These are phyloP conservation scores for Fusarium secorum DNA, from an alignment of 2,329 filamentous ascomycete species.

Conservation along the genomic window DNA sequence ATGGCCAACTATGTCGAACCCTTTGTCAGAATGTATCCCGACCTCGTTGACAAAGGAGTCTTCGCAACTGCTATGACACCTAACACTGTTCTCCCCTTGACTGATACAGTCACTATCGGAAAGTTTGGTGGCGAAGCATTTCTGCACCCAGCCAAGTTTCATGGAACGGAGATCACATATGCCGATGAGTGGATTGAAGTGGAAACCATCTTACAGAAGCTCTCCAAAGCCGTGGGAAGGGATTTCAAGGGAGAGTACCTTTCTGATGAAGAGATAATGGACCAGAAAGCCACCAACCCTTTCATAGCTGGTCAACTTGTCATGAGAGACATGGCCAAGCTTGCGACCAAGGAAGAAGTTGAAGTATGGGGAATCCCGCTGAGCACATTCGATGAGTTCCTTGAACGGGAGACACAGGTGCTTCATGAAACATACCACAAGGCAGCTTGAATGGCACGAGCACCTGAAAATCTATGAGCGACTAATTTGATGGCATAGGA, in stretches of 20 bases:
- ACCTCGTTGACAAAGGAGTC: conserved; percentile 48
- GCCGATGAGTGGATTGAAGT: conserved; percentile 51
- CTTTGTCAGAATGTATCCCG: conserved; percentile 50
- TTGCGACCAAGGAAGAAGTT: conserved; percentile 48
- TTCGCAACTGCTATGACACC: conserved; percentile 48
- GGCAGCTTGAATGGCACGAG: background rate
- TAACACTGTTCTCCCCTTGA: conserved; percentile 51
- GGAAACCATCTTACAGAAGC: conserved; percentile 47
- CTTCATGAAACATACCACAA: conserved; percentile 43
- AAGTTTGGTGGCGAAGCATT: conserved; percentile 55
- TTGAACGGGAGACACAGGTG: conserved; percentile 50
- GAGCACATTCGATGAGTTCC: conserved; percentile 54
- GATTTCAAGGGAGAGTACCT: conserved; percentile 50
- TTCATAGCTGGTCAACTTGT: conserved; percentile 50
- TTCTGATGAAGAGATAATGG: conserved; percentile 52
- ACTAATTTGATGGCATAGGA: background rate
- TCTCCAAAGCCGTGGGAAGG: conserved; percentile 48
- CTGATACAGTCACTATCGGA: conserved; percentile 58
- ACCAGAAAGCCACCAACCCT: conserved; percentile 46
- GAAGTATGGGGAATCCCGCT: conserved; percentile 51
- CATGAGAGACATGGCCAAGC: conserved; percentile 46
- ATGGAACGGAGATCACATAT: conserved; percentile 50
- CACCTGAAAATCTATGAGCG: too few relatives aligned
- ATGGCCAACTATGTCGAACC: conserved; percentile 59
- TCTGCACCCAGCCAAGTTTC: conserved; percentile 51